Evolutionary conservation across 768 basidiomycete genomes (phyloP), one percentile per base, ranked within the genome.

Genomic region (Suillus bovinus): DNA sequence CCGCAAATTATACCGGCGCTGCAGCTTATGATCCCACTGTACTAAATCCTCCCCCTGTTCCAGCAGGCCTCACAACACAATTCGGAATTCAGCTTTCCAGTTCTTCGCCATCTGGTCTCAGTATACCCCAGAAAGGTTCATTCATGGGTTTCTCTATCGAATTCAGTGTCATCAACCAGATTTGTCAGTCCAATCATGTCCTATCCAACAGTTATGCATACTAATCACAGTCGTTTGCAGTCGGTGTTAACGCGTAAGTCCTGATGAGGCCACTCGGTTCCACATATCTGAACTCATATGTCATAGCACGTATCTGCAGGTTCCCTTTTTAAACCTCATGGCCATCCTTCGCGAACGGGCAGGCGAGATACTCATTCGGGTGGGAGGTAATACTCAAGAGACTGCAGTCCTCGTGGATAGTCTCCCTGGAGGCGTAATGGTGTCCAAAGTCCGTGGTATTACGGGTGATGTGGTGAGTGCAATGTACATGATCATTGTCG

Each of bases 101-200:
- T 54, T 79, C 52, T 3, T 58, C 67, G 2, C 36, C 46, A 22
- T 36, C 61, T 53, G 69, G 67, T 5, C 63, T 66, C 16, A 61
- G 63, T 11, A 75, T 78, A 41, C 69, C 72, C 4, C 74, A 76
- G 58, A 70, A 69, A 60, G 80, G 80, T 20, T 78, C 79, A 49
- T 82, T 82, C 38, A 71, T 86, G 57, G 87, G 87, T 0, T 88
- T 88, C 64, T 82, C 81, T 1, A 77, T 89, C 34, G 88, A 89
- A 72, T 79, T 88, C 77, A 86, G 84, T 22, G 84, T 88, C 9
- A 80, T 81, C 4, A 82, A 83, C 62, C 82, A 83, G 69, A 74
- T 82, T 52, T 64, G 72, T 77, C 47, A 64, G 84, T 81, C 10
- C 59, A 42, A n/a, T n/a, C 20, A 3, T 34, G 11, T 31, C 14